phyloP scores from a whole-genome alignment of 2,329 filamentous ascomycete species.

The Exserohilum turcica region DNA sequence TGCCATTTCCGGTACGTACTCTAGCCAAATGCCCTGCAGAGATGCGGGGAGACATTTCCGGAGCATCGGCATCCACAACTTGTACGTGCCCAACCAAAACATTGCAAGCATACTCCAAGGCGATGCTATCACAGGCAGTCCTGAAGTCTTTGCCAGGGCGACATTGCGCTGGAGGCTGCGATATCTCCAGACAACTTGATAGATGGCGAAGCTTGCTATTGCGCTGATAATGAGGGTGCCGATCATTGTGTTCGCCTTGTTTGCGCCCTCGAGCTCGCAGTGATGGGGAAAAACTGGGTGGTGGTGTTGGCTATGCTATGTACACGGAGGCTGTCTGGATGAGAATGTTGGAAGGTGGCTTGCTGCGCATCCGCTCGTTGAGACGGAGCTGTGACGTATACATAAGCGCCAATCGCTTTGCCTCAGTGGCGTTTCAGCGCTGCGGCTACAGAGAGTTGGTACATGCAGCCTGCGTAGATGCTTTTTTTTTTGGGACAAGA shows the following conservation, averaged over 20 bases:
- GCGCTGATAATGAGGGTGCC: constrained; percentile 32
- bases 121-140: constrained; percentile 51
- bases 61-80: constrained; percentile 62
- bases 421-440: constrained; percentile 40
- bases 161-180: constrained; percentile 50
- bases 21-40: constrained; percentile 63
- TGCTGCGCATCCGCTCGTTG: constrained; percentile 8
- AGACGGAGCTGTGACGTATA: constrained; percentile 30
- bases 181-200: constrained; percentile 42
- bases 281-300: background rate
- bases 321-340: background rate
- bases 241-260: constrained; percentile 26
- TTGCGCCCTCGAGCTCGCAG: background rate
- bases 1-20: constrained; percentile 54
- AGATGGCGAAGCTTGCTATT: constrained; percentile 36
- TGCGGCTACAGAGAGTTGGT: constrained; percentile 8
- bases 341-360: background rate
- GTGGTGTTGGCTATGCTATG: background rate
- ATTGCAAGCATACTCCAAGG: constrained; percentile 57
- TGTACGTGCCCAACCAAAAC: constrained; percentile 62
- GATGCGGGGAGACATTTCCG: constrained; percentile 57
- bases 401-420: constrained; percentile 14
- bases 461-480: constrained; percentile 2
- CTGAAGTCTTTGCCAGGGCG: constrained; percentile 52
- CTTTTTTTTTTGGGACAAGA: background rate